phyloP scores from a whole-genome alignment of 78 protist species.

The Guillardia theta region DNA sequence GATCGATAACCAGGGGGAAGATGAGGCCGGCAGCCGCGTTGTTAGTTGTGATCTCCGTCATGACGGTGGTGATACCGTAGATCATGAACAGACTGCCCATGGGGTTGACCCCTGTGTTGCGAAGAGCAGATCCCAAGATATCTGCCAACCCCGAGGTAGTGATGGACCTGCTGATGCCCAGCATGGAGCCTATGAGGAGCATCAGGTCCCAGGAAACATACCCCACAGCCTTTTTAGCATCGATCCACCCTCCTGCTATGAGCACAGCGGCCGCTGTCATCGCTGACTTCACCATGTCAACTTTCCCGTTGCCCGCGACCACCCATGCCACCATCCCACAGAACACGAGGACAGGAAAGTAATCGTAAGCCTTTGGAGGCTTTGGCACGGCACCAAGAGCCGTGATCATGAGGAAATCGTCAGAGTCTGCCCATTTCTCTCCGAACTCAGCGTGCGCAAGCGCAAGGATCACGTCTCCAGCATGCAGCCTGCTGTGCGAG shows the following conservation, averaged over 20 bases:
- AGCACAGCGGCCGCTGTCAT: not conserved
- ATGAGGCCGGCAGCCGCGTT: conserved; percentile 38
- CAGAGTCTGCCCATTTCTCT: not conserved
- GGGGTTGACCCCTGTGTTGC: not conserved
- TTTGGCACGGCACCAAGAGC: not conserved
- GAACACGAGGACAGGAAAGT: not conserved
- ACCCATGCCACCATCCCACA: not conserved
- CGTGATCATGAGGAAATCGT: not conserved
- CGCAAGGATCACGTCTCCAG: not conserved
- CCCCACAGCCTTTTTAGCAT: not conserved
- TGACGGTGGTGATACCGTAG: not conserved
- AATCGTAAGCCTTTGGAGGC: not conserved
- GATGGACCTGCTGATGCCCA: not conserved
- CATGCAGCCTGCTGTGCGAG: not conserved
- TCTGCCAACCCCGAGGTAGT: not conserved
- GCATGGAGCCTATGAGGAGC: not conserved
- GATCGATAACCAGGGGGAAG: conserved; percentile 41
- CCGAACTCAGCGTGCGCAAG: not conserved
- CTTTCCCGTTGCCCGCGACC: not conserved
- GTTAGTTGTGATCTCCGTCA: conserved; percentile 36
- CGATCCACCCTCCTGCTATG: not conserved
- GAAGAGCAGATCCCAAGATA: not conserved
- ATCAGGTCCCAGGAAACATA: not conserved
- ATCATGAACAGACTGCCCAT: not conserved
- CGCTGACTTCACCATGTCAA: not conserved